phyloP scores from a whole-genome alignment of 495 filamentous ascomycete genomes.

The Annulohypoxylon nitens region DNA sequence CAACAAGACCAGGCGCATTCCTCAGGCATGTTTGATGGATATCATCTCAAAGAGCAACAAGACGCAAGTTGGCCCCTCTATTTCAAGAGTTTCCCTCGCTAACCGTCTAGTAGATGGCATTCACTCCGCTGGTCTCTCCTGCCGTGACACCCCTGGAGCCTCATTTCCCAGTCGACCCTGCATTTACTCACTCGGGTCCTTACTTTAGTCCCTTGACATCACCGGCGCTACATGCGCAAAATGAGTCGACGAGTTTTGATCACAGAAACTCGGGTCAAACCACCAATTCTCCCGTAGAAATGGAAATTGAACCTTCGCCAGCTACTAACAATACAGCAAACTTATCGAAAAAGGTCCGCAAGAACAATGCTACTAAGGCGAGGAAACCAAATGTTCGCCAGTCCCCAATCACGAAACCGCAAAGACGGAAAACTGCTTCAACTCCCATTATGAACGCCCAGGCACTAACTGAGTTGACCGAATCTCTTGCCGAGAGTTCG shows the following conservation, averaged over 20 bases:
- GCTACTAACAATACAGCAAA: slow-evolving; percentile 53
- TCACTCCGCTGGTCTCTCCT: slow-evolving; percentile 94
- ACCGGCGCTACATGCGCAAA: slow-evolving; percentile 88
- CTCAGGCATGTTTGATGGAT: slow-evolving; percentile 61
- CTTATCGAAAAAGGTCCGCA: slow-evolving; percentile 63
- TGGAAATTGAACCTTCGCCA: slow-evolving; percentile 59
- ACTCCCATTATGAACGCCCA: slow-evolving; percentile 69
- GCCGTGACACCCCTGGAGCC: slow-evolving; percentile 92
- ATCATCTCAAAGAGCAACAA: slow-evolving; percentile 79
- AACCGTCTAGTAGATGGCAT: slow-evolving; percentile 74
- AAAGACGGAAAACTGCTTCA: slow-evolving; percentile 71
- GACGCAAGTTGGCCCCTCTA: slow-evolving; percentile 69
- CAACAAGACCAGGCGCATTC: slow-evolving; percentile 63
- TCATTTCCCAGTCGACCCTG: slow-evolving; percentile 80
- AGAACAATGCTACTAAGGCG: slow-evolving; percentile 59
- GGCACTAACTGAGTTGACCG: slow-evolving; percentile 65
- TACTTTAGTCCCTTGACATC: slow-evolving; percentile 96
- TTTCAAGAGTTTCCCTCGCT: slow-evolving; percentile 34
- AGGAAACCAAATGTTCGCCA: slow-evolving; percentile 72
- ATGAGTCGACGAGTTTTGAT: slow-evolving; percentile 62
- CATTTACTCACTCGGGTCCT: slow-evolving; percentile 86
- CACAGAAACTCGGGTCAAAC: slow-evolving; percentile 55
- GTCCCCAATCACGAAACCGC: slow-evolving; percentile 87
- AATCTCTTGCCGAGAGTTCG: slow-evolving; percentile 46
- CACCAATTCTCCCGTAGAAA: slow-evolving; percentile 60